Conservation (phyloP, 352 stramenopile species). For the Globisporangium middletonii region DNA sequence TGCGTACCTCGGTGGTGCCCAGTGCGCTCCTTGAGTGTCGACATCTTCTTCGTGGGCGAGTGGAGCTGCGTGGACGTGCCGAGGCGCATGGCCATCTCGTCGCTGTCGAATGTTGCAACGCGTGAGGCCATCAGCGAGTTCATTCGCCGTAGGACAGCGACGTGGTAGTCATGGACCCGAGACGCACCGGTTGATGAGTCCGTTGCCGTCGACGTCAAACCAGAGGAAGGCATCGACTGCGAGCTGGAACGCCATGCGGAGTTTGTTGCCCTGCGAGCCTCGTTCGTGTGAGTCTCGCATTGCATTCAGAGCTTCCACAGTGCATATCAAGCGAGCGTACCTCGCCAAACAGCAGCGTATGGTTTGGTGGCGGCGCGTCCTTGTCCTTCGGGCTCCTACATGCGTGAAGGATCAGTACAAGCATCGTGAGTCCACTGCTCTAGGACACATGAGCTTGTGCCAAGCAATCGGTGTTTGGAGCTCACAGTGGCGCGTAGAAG, state of each 20-base stretch:
- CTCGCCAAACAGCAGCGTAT: constrained; percentile 66
- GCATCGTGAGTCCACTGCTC: neutral
- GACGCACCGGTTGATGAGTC: constrained; percentile 62
- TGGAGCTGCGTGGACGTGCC: constrained; percentile 60
- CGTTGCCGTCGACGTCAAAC: constrained; percentile 78
- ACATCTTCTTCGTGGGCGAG: constrained; percentile 79
- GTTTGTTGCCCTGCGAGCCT: constrained; percentile 55
- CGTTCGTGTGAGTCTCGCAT: neutral
- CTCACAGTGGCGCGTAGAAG: constrained; percentile 75
- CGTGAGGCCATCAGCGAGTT: neutral
- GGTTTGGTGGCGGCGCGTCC: constrained; percentile 6
- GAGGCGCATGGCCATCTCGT: constrained; percentile 56
- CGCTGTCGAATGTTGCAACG: neutral
- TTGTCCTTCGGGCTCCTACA: constrained; percentile 4
- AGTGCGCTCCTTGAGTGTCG: constrained; percentile 15
- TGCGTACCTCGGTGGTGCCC: constrained; percentile 9
- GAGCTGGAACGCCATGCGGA: constrained; percentile 74
- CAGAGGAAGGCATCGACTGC: constrained; percentile 80
- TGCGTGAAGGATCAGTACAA: neutral
- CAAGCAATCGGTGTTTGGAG: neutral
- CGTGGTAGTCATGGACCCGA: neutral
- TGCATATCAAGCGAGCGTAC: constrained; percentile 13
- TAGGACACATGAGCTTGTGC: too few relatives aligned
- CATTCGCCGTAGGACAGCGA: too few relatives aligned
- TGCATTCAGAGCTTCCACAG: neutral